These are phyloP conservation scores for Cystobasidiaceae sp. DNA, from an alignment of 1,284 basidiomycete genomes.

Conservation along the genomic window DNA sequence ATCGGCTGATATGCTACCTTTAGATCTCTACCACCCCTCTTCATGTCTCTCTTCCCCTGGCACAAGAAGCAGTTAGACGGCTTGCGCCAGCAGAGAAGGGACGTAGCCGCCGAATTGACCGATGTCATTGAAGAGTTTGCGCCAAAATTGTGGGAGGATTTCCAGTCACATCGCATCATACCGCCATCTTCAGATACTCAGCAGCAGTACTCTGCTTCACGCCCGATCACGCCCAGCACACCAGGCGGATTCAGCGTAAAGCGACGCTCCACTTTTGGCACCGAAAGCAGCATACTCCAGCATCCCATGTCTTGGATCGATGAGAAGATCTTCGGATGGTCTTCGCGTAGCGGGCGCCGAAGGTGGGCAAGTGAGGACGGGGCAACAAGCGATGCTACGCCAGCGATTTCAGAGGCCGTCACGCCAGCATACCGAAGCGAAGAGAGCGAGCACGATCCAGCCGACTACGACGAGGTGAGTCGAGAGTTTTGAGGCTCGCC, in stretches of 20 bases:
- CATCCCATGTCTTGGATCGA: slow-evolving; percentile 87
- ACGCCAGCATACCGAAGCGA: slow-evolving; percentile 48
- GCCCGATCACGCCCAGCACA: slow-evolving; percentile 47
- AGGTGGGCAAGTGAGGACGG: slow-evolving; percentile 42
- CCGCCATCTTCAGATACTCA: slow-evolving; percentile 69
- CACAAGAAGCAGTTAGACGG: slow-evolving; percentile 78
- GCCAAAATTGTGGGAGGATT: slow-evolving; percentile 80
- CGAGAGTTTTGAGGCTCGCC: too few relatives aligned
- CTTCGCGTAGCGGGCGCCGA: slow-evolving; percentile 42
- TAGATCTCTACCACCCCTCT: slow-evolving; percentile 84
- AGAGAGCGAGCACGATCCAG: slow-evolving; percentile 49
- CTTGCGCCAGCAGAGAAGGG: slow-evolving; percentile 70
- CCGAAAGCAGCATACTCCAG: slow-evolving; percentile 33
- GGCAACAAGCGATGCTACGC: slow-evolving; percentile 40
- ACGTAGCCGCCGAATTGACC: slow-evolving; percentile 79
- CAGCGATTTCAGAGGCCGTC: slow-evolving; percentile 43
- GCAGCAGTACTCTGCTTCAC: slow-evolving; percentile 46
- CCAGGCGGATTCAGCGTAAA: slow-evolving; percentile 37
- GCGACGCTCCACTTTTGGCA: slow-evolving; percentile 39
- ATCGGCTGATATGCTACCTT: neutral
- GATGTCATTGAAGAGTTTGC: slow-evolving; percentile 72
- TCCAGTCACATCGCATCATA: slow-evolving; percentile 74
- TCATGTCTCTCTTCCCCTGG: slow-evolving; percentile 84
- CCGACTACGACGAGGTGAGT: slow-evolving; percentile 53
- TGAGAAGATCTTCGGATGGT: slow-evolving; percentile 89